Conservation (phyloP, 2,329 filamentous ascomycete species). For the Ophiostoma novo-ulmi region DNA sequence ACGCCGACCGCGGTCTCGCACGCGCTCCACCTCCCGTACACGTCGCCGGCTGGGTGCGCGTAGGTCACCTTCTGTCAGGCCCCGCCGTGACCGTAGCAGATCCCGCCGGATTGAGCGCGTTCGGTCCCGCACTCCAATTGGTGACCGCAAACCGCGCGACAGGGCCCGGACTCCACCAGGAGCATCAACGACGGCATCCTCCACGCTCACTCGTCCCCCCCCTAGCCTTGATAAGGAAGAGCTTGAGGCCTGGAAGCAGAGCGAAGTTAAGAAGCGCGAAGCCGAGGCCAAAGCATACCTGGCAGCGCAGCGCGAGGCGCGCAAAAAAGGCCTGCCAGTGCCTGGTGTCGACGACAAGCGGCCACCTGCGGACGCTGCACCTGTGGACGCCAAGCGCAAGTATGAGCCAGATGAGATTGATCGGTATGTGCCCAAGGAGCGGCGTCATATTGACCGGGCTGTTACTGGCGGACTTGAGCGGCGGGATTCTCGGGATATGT, state of each 20-base stretch:
- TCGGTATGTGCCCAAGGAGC: conserved; percentile 44
- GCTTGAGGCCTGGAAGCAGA: conserved; percentile 54
- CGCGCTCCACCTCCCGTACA: conserved; percentile 17
- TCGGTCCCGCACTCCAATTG: neutral
- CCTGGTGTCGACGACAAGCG: conserved; percentile 54
- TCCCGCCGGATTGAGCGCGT: neutral
- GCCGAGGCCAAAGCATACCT: conserved; percentile 61
- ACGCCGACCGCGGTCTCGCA: conserved; percentile 13
- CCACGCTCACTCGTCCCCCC: conserved; percentile 34
- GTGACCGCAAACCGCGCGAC: neutral
- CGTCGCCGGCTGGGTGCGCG: neutral
- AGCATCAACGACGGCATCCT: neutral
- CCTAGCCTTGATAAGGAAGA: conserved; percentile 44
- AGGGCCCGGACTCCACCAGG: conserved; percentile 20
- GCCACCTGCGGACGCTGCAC: conserved; percentile 36
- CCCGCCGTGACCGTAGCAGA: neutral
- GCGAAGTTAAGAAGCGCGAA: conserved; percentile 57
- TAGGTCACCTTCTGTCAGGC: conserved; percentile 13
- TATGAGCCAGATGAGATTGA: conserved; percentile 42
- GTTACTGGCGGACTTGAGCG: conserved; percentile 26
- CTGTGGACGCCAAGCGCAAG: conserved; percentile 39
- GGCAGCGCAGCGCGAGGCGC: conserved; percentile 56
- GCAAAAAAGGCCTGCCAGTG: conserved; percentile 53
- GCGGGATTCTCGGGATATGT: conserved; percentile 21
- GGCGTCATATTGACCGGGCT: conserved; percentile 35